Percentiles rank a stretch among this genome's conserved stretches.
These are phyloP conservation scores for Nissolia schottii DNA, from an alignment of 306 rosid genomes.

Conservation along the genomic window DNA sequence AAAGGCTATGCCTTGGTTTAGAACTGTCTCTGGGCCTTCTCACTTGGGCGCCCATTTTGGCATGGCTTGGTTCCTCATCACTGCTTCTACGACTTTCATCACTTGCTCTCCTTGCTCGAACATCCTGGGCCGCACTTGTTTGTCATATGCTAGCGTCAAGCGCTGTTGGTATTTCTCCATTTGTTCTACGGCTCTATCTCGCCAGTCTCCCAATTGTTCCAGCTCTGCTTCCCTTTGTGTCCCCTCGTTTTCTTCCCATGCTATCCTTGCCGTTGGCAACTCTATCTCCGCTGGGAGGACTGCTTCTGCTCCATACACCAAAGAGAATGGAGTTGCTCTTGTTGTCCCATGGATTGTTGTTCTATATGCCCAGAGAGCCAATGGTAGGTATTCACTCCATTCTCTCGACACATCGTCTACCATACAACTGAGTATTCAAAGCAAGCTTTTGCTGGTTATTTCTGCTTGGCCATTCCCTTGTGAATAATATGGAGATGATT, in stretches of 20 bases:
- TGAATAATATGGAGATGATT: not conserved
- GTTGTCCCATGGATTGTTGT: not conserved
- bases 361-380: not conserved
- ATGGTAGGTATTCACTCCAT: not conserved
- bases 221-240: not conserved
- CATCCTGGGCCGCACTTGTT: not conserved
- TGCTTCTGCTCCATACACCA: not conserved
- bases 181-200: rapidly evolving
- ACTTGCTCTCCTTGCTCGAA: not conserved
- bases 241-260: no score
- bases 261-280: not conserved
- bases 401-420: not conserved
- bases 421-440: not conserved
- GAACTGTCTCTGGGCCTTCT: no score
- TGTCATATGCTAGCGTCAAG: not conserved
- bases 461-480: not conserved
- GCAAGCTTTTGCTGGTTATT: not conserved
- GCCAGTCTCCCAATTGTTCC: not conserved
- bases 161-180: no score
- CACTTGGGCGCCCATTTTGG: not conserved
- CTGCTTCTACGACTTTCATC: no score
- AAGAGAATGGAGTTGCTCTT: not conserved
- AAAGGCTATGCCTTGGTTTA: no score
- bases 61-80: no score
- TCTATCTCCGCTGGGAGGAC: not conserved